Evolutionary conservation across 371 early-diverging fungal genomes (phyloP).

Genomic region (Mortierella sp.): DNA sequence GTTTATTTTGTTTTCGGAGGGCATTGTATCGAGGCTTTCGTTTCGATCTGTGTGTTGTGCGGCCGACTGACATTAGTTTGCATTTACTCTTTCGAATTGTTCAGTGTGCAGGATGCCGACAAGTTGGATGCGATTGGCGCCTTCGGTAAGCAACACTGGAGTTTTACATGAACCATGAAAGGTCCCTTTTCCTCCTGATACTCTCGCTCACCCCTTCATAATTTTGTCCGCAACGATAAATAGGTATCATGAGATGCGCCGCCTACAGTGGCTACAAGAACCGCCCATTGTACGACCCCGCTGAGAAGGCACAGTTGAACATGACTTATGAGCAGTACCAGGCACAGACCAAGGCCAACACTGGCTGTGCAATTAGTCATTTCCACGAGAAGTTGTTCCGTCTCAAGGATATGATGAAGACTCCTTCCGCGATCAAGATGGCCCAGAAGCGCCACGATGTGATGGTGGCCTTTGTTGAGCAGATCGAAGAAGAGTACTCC

Average conservation of each 20-base stretch:
- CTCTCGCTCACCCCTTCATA: neutral
- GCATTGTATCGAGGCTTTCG: neutral
- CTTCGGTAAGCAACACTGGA: constrained; percentile 62
- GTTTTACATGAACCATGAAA: neutral
- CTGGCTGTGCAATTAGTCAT: constrained; percentile 74
- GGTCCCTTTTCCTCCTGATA: neutral
- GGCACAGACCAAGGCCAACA: constrained; percentile 59
- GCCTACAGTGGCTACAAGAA: constrained; percentile 80
- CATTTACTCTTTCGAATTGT: neutral
- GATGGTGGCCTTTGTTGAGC: constrained; percentile 67
- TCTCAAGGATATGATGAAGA: constrained; percentile 72
- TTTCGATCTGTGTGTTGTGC: neutral
- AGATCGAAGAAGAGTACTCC: constrained; percentile 64
- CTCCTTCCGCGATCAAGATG: constrained; percentile 64
- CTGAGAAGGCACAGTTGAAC: constrained; percentile 60
- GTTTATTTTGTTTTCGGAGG: constrained; percentile 1
- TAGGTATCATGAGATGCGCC: constrained; percentile 79
- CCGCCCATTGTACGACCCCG: constrained; percentile 72
- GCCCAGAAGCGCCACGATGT: constrained; percentile 67
- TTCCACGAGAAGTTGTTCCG: constrained; percentile 81
- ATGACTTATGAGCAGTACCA: constrained; percentile 73
- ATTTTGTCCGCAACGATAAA: neutral
- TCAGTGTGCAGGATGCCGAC: constrained; percentile 86
- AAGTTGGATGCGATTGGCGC: constrained; percentile 88
- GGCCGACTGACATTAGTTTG: neutral